These are phyloP conservation scores for Cyberlindnera amylophila DNA, from an alignment of 805 yeast genomes.

Conservation along the genomic window DNA sequence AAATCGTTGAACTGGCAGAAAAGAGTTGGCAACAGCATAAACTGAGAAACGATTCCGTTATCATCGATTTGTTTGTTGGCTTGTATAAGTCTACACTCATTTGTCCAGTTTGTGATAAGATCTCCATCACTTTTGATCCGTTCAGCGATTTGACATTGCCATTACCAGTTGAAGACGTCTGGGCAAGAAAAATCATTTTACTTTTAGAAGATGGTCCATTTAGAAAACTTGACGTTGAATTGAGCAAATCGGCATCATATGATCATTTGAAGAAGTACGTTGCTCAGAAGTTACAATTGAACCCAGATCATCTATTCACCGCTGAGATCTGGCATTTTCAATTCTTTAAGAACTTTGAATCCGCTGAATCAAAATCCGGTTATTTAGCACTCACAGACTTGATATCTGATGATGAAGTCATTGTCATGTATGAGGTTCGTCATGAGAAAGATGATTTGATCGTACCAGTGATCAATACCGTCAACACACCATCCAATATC, in stretches of 20 bases:
- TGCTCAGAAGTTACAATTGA: constrained; percentile 40
- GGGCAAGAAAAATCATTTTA: constrained; percentile 63
- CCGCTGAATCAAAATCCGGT: constrained; percentile 44
- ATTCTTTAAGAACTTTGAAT: constrained; percentile 67
- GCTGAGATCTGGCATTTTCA: constrained; percentile 64
- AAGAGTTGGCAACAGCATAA: constrained; percentile 80
- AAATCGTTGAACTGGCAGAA: constrained; percentile 60
- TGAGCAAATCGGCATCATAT: constrained; percentile 61
- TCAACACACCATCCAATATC: constrained; percentile 35
- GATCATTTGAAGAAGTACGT: constrained; percentile 61
- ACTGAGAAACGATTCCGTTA: constrained; percentile 76
- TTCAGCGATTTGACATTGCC: constrained; percentile 88
- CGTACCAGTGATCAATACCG: constrained; percentile 57
- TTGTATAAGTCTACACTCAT: constrained; percentile 83
- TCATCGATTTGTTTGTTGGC: constrained; percentile 86
- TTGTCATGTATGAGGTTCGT: constrained; percentile 59
- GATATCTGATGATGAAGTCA: constrained; percentile 57
- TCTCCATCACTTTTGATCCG: constrained; percentile 91
- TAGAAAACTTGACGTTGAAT: constrained; percentile 61
- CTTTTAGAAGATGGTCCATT: constrained; percentile 56
- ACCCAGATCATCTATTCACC: constrained; percentile 40
- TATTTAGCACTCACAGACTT: constrained; percentile 67
- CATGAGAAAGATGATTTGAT: constrained; percentile 43
- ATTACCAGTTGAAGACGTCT: constrained; percentile 67
- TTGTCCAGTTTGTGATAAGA: constrained; percentile 79